phyloP scores from a whole-genome alignment of 768 basidiomycete genomes.

The Pleurotus tuber-regium region DNA sequence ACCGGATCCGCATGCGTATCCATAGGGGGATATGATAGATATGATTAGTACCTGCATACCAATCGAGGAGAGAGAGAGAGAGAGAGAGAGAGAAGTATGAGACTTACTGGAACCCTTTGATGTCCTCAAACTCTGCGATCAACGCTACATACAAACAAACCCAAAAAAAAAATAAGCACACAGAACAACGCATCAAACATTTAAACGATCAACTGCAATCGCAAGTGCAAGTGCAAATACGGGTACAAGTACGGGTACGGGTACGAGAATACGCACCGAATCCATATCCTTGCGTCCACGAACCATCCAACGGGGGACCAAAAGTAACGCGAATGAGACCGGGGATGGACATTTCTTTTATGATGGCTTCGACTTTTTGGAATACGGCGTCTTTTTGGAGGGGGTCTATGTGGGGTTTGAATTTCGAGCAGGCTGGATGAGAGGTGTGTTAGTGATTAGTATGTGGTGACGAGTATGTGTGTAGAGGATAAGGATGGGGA shows the following conservation, averaged over 20 bases:
- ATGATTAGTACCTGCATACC: not conserved
- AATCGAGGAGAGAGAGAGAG: not conserved
- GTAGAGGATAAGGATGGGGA: no score
- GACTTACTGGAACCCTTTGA: constrained; percentile 1
- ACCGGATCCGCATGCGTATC: no score
- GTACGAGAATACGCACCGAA: not conserved
- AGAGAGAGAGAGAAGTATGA: no score
- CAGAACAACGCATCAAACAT: not conserved
- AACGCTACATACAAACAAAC: not conserved
- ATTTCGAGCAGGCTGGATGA: not conserved
- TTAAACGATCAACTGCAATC: not conserved
- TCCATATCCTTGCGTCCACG: not conserved
- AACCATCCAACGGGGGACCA: not conserved
- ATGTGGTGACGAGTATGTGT: no score
- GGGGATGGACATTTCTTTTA: not conserved
- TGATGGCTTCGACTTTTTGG: not conserved
- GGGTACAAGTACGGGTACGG: not conserved
- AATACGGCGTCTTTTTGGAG: not conserved
- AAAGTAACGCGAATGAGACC: not conserved
- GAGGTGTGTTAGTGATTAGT: no score
- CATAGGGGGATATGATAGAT: no score
- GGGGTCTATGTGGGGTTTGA: not conserved
- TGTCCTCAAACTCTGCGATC: constrained; percentile 8
- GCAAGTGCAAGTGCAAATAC: not conserved
- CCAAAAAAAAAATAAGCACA: no score